phyloP scores from a whole-genome alignment of 805 yeast species.

The Saccharomycodes ludwigii region DNA sequence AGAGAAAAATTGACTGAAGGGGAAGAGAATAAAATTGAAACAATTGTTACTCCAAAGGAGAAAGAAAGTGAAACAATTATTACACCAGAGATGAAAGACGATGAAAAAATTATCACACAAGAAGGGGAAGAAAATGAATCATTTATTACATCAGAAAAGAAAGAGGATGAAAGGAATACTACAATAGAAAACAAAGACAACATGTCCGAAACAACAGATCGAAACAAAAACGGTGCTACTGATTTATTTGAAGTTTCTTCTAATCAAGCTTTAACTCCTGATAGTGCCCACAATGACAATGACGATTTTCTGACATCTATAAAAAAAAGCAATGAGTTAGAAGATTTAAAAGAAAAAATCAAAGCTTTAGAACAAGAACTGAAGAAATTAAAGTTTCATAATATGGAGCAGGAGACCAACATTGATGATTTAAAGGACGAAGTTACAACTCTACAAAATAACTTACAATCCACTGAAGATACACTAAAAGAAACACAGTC shows the following conservation, averaged over 20 bases:
- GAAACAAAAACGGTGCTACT: slow-evolving; percentile 1
- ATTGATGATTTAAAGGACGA: slow-evolving; percentile 26
- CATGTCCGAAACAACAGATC: too few relatives aligned
- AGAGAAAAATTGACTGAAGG: slow-evolving; percentile 7
- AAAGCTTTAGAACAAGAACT: slow-evolving; percentile 25
- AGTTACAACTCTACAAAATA: slow-evolving; percentile 18
- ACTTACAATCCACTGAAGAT: slow-evolving; percentile 13
- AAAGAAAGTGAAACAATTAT: slow-evolving; percentile 11
- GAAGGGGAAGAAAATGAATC: slow-evolving; percentile 3
- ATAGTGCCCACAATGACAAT: slow-evolving; percentile 10
- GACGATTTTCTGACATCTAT: slow-evolving; percentile 20
- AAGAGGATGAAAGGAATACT: too few relatives aligned
- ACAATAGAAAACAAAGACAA: too few relatives aligned
- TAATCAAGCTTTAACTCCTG: slow-evolving; percentile 5
- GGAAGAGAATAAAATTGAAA: slow-evolving; percentile 7
- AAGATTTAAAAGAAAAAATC: slow-evolving; percentile 26
- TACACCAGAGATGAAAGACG: slow-evolving; percentile 7
- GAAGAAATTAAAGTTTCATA: slow-evolving; percentile 21
- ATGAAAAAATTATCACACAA: slow-evolving; percentile 1
- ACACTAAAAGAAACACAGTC: slow-evolving; percentile 17
- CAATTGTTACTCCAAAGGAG: slow-evolving; percentile 5
- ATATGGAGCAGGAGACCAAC: slow-evolving; percentile 22
- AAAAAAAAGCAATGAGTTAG: slow-evolving; percentile 22
- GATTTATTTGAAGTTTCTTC: slow-evolving; percentile 1
- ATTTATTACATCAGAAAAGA: too few relatives aligned